A percentile compares a stretch with the other conserved stretches of the same genome.
These are phyloP conservation scores for Xerocomus brunneocitrinus DNA, from an alignment of 768 basidiomycete genomes.

Conservation along the genomic window DNA sequence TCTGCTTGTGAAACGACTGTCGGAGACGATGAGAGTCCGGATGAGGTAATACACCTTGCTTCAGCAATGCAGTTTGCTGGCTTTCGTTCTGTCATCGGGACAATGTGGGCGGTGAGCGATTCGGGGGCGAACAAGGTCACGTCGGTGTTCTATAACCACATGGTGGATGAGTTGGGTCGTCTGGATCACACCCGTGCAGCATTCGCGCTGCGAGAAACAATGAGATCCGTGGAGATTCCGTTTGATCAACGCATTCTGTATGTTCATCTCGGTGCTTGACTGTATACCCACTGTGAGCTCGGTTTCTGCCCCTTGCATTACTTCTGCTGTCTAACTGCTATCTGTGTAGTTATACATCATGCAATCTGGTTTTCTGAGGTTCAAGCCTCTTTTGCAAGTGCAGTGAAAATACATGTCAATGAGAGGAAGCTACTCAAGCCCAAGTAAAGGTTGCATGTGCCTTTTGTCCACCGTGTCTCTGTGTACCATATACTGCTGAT, in stretches of 20 bases:
- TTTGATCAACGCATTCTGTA: background rate
- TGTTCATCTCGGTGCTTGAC: background rate
- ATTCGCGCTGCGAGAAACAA: background rate
- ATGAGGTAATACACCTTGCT: background rate
- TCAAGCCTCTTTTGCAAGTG: too few relatives aligned
- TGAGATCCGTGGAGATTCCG: background rate
- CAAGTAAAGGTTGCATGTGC: too few relatives aligned
- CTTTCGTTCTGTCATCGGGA: background rate
- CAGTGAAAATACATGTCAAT: too few relatives aligned
- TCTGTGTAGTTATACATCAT: too few relatives aligned
- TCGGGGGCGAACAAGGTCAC: background rate
- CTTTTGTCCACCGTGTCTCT: too few relatives aligned
- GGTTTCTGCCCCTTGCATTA: too few relatives aligned
- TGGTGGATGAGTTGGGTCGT: background rate
- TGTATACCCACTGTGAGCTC: background rate
- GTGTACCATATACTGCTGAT: too few relatives aligned
- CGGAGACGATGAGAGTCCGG: background rate
- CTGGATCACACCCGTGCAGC: background rate
- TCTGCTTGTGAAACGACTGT: background rate
- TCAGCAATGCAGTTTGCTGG: background rate
- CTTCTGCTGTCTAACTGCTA: too few relatives aligned
- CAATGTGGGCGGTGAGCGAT: background rate
- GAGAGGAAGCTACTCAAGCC: too few relatives aligned
- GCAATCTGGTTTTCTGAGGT: too few relatives aligned
- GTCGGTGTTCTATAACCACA: background rate